Conservation (phyloP, 805 yeast species). For the Suhomyces tanzawaensis region DNA sequence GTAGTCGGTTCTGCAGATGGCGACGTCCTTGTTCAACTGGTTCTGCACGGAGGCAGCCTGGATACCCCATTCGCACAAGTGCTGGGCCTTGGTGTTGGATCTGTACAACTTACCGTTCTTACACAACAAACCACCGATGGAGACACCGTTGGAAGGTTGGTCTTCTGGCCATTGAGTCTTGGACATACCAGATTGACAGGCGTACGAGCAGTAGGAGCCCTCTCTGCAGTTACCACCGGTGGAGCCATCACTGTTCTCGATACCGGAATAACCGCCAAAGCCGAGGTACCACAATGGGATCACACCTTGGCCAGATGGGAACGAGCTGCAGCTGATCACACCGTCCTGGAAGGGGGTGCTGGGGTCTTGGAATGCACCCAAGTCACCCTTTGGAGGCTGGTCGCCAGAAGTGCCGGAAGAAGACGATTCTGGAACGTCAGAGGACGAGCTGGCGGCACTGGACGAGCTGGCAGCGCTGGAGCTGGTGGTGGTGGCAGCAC, state of each 20-base stretch:
- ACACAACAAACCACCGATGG: constrained; percentile 92
- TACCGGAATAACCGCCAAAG: constrained; percentile 82
- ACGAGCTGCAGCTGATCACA: constrained; percentile 56
- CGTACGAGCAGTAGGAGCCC: constrained; percentile 94
- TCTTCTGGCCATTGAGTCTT: constrained; percentile 94
- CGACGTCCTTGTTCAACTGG: constrained; percentile 63
- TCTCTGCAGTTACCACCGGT: constrained; percentile 76
- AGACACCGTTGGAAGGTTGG: constrained; percentile 87
- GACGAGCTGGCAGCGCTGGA: constrained; percentile 12
- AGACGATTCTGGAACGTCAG: constrained; percentile 23
- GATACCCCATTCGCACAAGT: constrained; percentile 87
- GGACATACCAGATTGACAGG: constrained; percentile 98
- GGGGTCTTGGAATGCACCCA: constrained; percentile 57
- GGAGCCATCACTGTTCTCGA: constrained; percentile 56
- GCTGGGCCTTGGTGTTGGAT: constrained; percentile 61
- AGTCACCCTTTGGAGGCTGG: constrained; percentile 48
- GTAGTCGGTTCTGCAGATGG: constrained; percentile 97
- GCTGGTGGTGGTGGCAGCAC: constrained; percentile 6
- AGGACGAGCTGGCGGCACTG: constrained; percentile 15
- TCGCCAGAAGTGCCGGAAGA: constrained; percentile 25
- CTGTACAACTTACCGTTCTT: constrained; percentile 80
- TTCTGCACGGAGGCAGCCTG: constrained; percentile 67
- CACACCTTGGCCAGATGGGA: constrained; percentile 86
- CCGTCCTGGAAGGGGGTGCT: constrained; percentile 69
- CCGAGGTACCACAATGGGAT: constrained; percentile 68